phyloP scores from a whole-genome alignment of 2,329 filamentous ascomycete genomes.

The Aspergillus niger region DNA sequence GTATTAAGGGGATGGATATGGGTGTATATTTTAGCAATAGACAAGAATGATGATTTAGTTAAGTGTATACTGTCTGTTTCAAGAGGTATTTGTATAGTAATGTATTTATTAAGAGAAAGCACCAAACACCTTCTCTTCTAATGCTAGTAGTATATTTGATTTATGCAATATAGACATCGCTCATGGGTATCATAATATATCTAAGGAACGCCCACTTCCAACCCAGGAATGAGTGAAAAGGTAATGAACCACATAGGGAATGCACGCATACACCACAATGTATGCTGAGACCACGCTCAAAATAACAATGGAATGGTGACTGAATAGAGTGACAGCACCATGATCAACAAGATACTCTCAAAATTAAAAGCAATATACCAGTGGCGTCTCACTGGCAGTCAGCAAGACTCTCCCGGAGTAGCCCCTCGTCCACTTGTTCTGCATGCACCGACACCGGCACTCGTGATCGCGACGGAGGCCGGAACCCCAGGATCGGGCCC shows the following conservation, averaged over 20 bases:
- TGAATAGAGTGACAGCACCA: constrained; percentile 2
- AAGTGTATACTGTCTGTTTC: too few relatives aligned
- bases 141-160: not conserved
- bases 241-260: not conserved
- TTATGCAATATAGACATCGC: constrained; percentile 7
- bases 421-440: constrained; percentile 60
- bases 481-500: constrained; percentile 72
- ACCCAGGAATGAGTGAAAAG: not conserved
- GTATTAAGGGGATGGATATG: not conserved
- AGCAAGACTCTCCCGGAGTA: constrained; percentile 61
- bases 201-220: constrained; percentile 1
- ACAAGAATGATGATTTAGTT: too few relatives aligned
- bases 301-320: not conserved
- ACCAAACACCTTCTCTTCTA: not conserved
- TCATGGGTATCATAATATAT: constrained; percentile 20
- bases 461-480: constrained; percentile 57
- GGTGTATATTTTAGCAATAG: too few relatives aligned
- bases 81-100: too few relatives aligned
- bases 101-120: too few relatives aligned
- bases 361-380: not conserved
- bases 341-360: not conserved
- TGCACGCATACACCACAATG: not conserved
- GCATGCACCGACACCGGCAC: constrained; percentile 60
- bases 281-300: not conserved
- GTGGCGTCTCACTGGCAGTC: constrained; percentile 39